Evolutionary conservation across 1,139 yeast genomes (phyloP).

Genomic region (Candida sanyaensis): DNA sequence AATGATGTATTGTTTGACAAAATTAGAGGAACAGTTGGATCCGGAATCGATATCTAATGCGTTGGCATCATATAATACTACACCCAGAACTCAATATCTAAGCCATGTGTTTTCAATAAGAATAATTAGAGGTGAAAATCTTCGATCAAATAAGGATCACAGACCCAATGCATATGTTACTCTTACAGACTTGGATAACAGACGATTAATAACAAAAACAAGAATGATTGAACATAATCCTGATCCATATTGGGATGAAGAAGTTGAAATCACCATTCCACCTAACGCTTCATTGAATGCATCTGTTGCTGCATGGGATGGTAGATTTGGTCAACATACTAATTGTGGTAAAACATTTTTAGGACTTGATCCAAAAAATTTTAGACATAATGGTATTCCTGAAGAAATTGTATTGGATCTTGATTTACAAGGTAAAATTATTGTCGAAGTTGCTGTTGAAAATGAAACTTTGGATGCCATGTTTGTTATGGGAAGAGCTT

Average conservation of each 20-base stretch:
- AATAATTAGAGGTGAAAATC: constrained; percentile 69
- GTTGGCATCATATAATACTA: constrained; percentile 37
- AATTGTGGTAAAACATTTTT: constrained; percentile 70
- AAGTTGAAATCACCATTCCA: constrained; percentile 61
- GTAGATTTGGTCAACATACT: constrained; percentile 57
- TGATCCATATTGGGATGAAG: constrained; percentile 90
- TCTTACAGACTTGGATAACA: constrained; percentile 59
- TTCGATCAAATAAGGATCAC: constrained; percentile 40
- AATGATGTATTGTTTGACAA: constrained; percentile 57
- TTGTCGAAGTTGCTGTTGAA: constrained; percentile 71
- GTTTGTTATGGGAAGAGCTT: constrained; percentile 76
- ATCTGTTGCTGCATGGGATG: constrained; percentile 76
- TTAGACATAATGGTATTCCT: constrained; percentile 68
- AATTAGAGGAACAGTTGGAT: constrained; percentile 61
- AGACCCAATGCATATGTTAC: constrained; percentile 66
- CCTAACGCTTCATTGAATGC: constrained; percentile 46
- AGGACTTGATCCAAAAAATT: constrained; percentile 64
- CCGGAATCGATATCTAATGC: constrained; percentile 60
- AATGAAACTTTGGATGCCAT: constrained; percentile 76
- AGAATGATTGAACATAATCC: constrained; percentile 60
- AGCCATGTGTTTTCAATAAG: constrained; percentile 68
- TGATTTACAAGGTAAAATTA: constrained; percentile 67
- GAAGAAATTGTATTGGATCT: constrained; percentile 62
- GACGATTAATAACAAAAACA: constrained; percentile 70
- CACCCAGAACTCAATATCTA: constrained; percentile 29